Base-by-base conservation (phyloP, 257 asterid species). In the Solanum medicagineum region DNA sequence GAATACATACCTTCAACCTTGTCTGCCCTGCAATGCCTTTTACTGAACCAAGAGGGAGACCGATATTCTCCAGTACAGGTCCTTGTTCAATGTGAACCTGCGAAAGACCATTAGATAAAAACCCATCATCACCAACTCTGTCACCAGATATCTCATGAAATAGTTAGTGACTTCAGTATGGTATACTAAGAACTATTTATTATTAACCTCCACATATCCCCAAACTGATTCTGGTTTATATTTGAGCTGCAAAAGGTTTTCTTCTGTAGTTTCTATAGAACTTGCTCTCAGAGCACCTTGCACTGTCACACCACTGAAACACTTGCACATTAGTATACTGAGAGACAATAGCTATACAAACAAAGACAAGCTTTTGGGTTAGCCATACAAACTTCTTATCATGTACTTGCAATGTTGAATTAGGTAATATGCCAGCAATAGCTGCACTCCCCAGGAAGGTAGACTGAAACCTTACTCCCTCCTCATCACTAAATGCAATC, bases 371-470 rank as follows among this genome's bases (percentile, higher is more conserved):
- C 82, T 81, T 68, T 74, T 84, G 85, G 86, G 88, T 86, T 86
- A 86, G 86, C 74, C 85, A 84, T 75, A 70, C 84, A 81, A 65
- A 97, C 99, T 97, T 95, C 92, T 97, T 95, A 88, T 97, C 99
- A 81, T 92, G 93, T 85, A 86, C 91, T 6, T 93, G 90, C 89
- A 97, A 86, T 42, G 93, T 88, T 68, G 97, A 92, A 85, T 80
- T 91, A 32, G 98, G 98, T 88, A 97, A 88, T 83, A 92, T 91
- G 87, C 98, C 99, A 86, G 99, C 97, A 91, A 95, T 92, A 75
- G 98, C 99, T 86, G 99, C 98, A 91, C 98, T 97, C 85, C 99
- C 99, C 89, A 97, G 89, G 92, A 95, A 97, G 84, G 99, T 97
- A 5, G 98, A 92, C 81, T 95, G 99, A 86, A 97, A 97, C 90